Evolutionary conservation across 306 rosid species (phyloP).

Genomic region (Phaseolus lunatus): DNA sequence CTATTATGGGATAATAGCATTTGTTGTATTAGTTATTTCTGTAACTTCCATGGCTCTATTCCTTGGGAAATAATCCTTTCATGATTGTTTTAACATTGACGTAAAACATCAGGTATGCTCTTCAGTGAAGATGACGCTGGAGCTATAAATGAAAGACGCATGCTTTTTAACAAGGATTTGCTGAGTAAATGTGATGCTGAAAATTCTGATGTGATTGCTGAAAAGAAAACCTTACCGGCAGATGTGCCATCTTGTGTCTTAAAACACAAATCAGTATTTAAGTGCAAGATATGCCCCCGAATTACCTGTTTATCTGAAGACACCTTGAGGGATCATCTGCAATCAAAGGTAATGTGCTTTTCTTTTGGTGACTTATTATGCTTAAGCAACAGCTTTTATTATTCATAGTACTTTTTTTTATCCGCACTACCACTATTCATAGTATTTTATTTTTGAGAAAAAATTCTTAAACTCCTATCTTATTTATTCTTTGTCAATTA

Average conservation of each 20-base stretch:
- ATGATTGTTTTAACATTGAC: slow-evolving; percentile 40
- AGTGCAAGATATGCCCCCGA: slow-evolving; percentile 92
- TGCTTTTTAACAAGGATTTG: slow-evolving; percentile 40
- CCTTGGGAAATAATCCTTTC: slow-evolving; percentile 27
- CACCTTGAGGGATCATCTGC: slow-evolving; percentile 76
- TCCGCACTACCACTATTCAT: too few relatives aligned
- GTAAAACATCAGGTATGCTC: slow-evolving; percentile 53
- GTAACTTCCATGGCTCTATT: neutral
- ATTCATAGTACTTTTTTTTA: neutral
- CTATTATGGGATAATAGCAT: slow-evolving; percentile 6
- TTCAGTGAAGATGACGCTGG: slow-evolving; percentile 64
- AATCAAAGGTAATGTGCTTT: slow-evolving; percentile 74
- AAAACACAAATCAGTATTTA: slow-evolving; percentile 79
- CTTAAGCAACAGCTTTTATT: slow-evolving; percentile 3
- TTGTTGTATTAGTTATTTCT: neutral
- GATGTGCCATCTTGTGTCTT: slow-evolving; percentile 58
- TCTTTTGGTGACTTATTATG: slow-evolving; percentile 25
- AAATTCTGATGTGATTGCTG: slow-evolving; percentile 42
- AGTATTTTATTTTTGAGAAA: slow-evolving; percentile 21
- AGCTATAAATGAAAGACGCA: slow-evolving; percentile 47
- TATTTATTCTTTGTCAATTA: neutral
- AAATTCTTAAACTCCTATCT: neutral
- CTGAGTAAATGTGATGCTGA: slow-evolving; percentile 47
- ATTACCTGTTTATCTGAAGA: slow-evolving; percentile 84
- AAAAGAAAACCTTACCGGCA: slow-evolving; percentile 43